Evolutionary conservation across 345 rosid genomes (phyloP).

Genomic region (Rhodamnia argentea): DNA sequence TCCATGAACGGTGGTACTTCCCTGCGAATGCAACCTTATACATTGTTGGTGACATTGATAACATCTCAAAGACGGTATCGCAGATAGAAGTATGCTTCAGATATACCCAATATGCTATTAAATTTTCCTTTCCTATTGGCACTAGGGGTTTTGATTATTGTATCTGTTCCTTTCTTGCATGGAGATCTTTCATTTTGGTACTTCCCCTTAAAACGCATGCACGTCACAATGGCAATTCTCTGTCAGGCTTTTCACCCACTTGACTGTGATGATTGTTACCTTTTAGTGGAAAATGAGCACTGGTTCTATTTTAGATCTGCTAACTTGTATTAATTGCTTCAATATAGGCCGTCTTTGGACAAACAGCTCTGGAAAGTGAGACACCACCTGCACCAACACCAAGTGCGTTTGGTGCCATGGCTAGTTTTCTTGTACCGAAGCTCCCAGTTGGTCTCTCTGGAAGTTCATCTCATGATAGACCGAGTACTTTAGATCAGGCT

Average conservation of each 20-base stretch:
- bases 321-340: neutral
- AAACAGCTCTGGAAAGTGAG: slow-evolving; percentile 53
- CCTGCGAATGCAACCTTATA: slow-evolving; percentile 95
- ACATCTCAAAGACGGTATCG: slow-evolving; percentile 53
- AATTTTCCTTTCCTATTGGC: neutral
- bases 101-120: neutral
- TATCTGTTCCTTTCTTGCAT: neutral
- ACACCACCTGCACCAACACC: slow-evolving; percentile 38
- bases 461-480: slow-evolving; percentile 54
- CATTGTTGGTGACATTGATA: slow-evolving; percentile 88
- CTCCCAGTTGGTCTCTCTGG: slow-evolving; percentile 83
- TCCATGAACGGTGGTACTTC: slow-evolving; percentile 99
- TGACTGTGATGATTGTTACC: neutral
- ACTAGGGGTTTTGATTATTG: neutral
- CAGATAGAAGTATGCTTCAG: slow-evolving; percentile 67
- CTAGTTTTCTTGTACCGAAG: slow-evolving; percentile 96
- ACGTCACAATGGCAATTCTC: neutral
- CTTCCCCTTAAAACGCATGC: neutral
- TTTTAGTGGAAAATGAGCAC: neutral
- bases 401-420: slow-evolving; percentile 95
- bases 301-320: neutral
- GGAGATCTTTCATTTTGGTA: neutral
- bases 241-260: neutral
- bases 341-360: slow-evolving; percentile 73
- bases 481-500: slow-evolving; percentile 48